Base-by-base conservation (phyloP, 495 filamentous ascomycete species). In the Penicillium atrosanguineum region DNA sequence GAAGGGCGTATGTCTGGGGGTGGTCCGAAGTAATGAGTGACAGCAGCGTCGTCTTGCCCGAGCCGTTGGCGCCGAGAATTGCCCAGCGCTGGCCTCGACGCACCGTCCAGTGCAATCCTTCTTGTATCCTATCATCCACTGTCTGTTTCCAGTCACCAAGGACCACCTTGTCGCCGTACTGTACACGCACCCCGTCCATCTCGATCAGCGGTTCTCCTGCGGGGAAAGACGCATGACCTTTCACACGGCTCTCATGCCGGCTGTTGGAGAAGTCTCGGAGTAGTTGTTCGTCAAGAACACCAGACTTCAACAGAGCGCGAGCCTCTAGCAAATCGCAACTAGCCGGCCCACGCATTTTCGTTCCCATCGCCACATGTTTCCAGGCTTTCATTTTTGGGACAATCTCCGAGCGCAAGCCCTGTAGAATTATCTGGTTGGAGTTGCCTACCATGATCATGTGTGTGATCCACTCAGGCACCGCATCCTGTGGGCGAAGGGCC, bases 21-120 rank as follows among this genome's bases (percentile, higher is more conserved):
- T 98, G 94, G 64, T 98, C 94, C 4, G 92, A 96, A 34, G 89
- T 94, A 56, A 98, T 87, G 14, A 98, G 76, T 2, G 91, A 94
- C 15, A 96, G 79, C 45, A 98, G 76, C 0, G 94, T 98, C 0
- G 94, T 97, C 71, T 98, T 98, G 44, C 75, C 75, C 11, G 74
- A 76, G 47, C 85, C 94, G 61, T 97, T 97, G 14, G 93, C 83
- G 1, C 94, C 94, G 61, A 97, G 89, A 38, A 97, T 78, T 0
- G 87, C 92, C 91, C 91, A 97, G 55, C 91, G 81, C 59, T 96
- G 82, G 4, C 93, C 91, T 36, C 84, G 82, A 21, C 86, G 81
- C 12, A 97, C 84, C 12, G 77, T 87, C 93, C 94, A 97, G 67
- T 84, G 81, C 0, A 96, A 77, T 2, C 91, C 91, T 1, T 78